Evolutionary conservation across 2,329 filamentous ascomycete species (phyloP).

Genomic region (Epichloe brachyelytri): DNA sequence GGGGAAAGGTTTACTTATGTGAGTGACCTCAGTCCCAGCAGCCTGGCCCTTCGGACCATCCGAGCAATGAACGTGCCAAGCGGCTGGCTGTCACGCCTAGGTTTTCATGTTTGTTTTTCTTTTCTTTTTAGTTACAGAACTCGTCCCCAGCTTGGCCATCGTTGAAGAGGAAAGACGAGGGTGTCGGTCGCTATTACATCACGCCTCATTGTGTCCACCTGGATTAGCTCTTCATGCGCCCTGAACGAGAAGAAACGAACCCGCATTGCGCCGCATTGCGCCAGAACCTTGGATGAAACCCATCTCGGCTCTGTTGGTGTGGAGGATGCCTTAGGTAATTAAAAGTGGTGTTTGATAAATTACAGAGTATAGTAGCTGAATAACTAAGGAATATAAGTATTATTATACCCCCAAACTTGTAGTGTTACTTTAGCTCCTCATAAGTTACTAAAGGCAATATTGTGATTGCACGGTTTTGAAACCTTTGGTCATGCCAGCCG

Average conservation of each 20-base stretch:
- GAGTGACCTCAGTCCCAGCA: slow-evolving; percentile 11
- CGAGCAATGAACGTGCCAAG: slow-evolving; percentile 5
- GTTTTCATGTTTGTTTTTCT: neutral
- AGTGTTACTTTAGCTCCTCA: no score
- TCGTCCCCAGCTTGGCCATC: neutral
- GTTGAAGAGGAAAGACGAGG: neutral
- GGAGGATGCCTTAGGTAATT: no score
- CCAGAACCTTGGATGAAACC: neutral
- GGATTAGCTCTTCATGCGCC: no score
- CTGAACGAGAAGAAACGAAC: no score
- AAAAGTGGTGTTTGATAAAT: no score
- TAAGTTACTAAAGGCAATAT: no score
- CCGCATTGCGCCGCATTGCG: neutral
- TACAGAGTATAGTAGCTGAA: no score
- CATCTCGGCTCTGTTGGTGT: neutral
- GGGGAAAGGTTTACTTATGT: slow-evolving; percentile 25
- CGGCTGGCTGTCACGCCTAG: slow-evolving; percentile 3
- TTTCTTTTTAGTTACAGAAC: neutral
- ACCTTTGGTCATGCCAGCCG: neutral
- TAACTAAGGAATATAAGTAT: no score
- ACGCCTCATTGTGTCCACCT: no score
- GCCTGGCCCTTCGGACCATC: slow-evolving; percentile 6
- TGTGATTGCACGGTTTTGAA: neutral
- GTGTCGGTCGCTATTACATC: no score
- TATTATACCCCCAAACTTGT: no score